These are phyloP conservation scores for Teratosphaeriaceae sp. DNA, from an alignment of 2,329 filamentous ascomycete genomes.

Conservation along the genomic window DNA sequence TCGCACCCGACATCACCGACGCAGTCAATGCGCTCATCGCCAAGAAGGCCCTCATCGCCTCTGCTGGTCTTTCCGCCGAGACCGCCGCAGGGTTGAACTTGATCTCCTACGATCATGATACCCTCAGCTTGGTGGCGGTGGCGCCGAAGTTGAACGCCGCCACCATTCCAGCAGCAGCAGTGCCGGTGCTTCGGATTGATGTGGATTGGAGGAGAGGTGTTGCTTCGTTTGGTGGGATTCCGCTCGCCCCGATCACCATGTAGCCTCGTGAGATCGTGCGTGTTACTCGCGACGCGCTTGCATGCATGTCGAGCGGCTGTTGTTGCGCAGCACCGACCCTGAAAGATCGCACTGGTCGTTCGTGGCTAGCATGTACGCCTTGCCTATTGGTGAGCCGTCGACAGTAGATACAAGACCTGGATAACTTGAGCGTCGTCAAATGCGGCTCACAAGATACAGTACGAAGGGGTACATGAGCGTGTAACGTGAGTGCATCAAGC, in stretches of 20 bases:
- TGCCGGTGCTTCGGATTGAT: neutral
- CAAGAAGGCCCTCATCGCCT: constrained; percentile 13
- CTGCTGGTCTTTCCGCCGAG: constrained; percentile 14
- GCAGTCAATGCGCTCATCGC: constrained; percentile 17
- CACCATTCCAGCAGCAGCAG: constrained; percentile 13
- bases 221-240: neutral
- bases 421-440: too few species aligned
- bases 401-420: too few species aligned
- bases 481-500: neutral
- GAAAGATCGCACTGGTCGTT: too few species aligned
- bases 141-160: constrained; percentile 13
- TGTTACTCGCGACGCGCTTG: too few species aligned
- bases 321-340: too few species aligned
- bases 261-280: too few species aligned
- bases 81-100: constrained; percentile 16
- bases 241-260: neutral
- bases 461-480: too few species aligned
- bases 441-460: too few species aligned
- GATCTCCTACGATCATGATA: constrained; percentile 20
- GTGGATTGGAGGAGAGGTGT: neutral
- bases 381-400: too few species aligned
- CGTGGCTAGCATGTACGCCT: too few species aligned
- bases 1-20: constrained; percentile 16
- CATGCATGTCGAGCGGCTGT: too few species aligned
- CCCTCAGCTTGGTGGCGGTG: constrained; percentile 15